Percentiles rank a stretch among this genome's conserved stretches.
Evolutionary conservation across 1,284 basidiomycete species (phyloP).

Genomic region (Clitocybe nebularis): DNA sequence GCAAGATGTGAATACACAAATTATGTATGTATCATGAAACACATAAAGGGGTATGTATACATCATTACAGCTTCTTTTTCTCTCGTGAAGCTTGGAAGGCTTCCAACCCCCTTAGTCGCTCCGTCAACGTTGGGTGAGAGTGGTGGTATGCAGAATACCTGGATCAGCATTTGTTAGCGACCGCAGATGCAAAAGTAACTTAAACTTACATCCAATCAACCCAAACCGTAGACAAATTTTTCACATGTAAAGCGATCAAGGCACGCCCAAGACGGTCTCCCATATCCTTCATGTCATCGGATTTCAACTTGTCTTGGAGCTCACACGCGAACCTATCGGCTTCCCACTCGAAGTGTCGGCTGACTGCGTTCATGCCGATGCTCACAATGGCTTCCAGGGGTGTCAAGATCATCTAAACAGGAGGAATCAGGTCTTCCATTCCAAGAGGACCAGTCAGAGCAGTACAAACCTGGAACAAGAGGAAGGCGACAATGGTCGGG

Average conservation of each 20-base stretch:
- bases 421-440: background rate
- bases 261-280: conserved; percentile 78
- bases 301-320: conserved; percentile 49
- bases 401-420: conserved; percentile 73
- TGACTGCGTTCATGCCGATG: conserved; percentile 77
- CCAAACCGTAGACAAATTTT: conserved; percentile 90
- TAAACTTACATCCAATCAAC: conserved; percentile 78
- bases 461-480: conserved; percentile 72
- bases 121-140: conserved; percentile 87
- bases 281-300: conserved; percentile 61
- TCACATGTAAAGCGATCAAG: conserved; percentile 79
- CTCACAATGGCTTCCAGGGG: conserved; percentile 79
- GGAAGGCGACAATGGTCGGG: conserved; percentile 86
- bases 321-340: conserved; percentile 82
- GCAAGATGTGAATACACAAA: no score
- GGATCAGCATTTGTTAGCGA: conserved; percentile 5
- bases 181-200: background rate
- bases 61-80: conserved; percentile 28
- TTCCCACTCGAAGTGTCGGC: conserved; percentile 85
- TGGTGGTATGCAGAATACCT: conserved; percentile 91
- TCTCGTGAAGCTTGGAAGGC: conserved; percentile 39
- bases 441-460: background rate
- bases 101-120: conserved; percentile 80
- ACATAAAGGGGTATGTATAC: background rate
- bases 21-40: no score